Base-by-base conservation (phyloP, 2,329 filamentous ascomycete genomes). In the Aspergillus oerlinghausenensis region DNA sequence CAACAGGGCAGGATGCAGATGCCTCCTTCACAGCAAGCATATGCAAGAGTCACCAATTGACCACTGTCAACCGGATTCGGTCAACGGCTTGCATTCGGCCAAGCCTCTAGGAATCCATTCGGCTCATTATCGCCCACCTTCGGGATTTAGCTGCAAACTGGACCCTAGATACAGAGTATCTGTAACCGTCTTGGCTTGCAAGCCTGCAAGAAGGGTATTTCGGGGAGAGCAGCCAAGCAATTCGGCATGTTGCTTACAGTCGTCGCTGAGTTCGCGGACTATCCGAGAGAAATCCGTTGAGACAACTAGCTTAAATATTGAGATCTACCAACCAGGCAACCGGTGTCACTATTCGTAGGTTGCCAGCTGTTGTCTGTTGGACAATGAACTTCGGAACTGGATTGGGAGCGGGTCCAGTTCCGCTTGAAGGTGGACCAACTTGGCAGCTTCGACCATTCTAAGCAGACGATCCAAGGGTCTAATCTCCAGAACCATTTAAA, bases 381-480 rank as follows among this genome's bases (percentile, higher is more conserved):
- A 50, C 26, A 29, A 54, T 49, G 35, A 48, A 29, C 23, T n/a
- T 29, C n/a, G 19, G 49, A 10, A 35, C 11, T 3, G 45, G 6
- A 26, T 32, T n/a, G 9, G 45, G n/a, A 29, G 52, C 52, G 52
- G 52, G 52, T 54, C 52, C 19, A n/a, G 29, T 50, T 54, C 52
- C 52, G 49, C 43, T 50, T 28, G 4, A 21, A 32, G 45, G 43
- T 49, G 52, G 52, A 23, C 45, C 48, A 49, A 54, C 14, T 48
- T 19, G 5, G 51, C 45, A 45, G 14, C 23, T 38, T 49, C 52
- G 19, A 14, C 19, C 19, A 45, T 45, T 23, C 21, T 23, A 23
- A 47, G 17, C 14, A 49, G 28, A 23, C 23, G 35, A 54, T 42
- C 52, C 25, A 54, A 42, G 45, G 47, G 52, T 50, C 29, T 32